Percentiles rank a stretch among this genome's conserved stretches.
These are phyloP conservation scores for Apostasia ramifera DNA, from an alignment of 106 monocot species.

Conservation along the genomic window DNA sequence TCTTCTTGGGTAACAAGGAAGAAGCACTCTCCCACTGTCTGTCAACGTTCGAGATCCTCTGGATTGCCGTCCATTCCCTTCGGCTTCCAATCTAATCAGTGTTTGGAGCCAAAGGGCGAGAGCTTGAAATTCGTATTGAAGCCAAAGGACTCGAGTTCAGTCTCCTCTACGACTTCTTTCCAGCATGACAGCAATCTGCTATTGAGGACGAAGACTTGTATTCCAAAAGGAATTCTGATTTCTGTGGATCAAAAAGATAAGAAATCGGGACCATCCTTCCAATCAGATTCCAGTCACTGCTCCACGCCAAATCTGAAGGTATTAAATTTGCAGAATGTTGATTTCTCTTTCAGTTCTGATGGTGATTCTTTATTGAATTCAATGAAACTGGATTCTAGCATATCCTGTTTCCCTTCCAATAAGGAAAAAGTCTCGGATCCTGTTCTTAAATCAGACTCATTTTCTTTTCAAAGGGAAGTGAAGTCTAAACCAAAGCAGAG, in stretches of 20 bases:
- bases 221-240: background rate
- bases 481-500: conserved; percentile 26
- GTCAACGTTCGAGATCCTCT: conserved; percentile 14
- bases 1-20: conserved; percentile 40
- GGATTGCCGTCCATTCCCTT: conserved; percentile 6
- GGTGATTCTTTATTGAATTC: conserved; percentile 3
- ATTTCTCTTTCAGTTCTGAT: conserved; percentile 9
- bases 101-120: background rate
- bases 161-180: background rate
- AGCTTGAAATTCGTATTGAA: conserved; percentile 9
- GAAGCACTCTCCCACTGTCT: conserved; percentile 29
- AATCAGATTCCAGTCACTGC: background rate
- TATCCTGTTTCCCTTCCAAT: background rate
- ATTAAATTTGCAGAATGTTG: background rate
- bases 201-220: background rate
- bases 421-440: background rate
- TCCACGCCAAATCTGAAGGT: background rate
- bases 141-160: background rate
- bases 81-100: background rate
- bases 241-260: background rate
- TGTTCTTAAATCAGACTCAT: conserved; percentile 1
- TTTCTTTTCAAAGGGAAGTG: background rate
- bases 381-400: background rate
- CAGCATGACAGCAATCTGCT: background rate
- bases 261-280: background rate